Evolutionary conservation across 192 early-diverging fungal species (phyloP).

Genomic region (Pilobolus umbonatus): DNA sequence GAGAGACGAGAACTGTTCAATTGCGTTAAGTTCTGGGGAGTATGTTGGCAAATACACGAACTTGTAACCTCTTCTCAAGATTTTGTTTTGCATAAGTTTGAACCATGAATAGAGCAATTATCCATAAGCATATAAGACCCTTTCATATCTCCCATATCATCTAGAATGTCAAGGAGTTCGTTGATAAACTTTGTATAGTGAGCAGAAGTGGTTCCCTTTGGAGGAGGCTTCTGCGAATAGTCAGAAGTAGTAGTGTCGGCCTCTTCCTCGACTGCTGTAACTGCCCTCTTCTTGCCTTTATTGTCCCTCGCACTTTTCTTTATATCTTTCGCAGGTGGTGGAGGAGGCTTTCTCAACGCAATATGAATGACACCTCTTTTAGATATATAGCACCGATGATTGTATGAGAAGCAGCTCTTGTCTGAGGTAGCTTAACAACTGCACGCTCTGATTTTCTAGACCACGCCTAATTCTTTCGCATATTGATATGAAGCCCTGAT

Average conservation of each 20-base stretch:
- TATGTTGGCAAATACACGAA: slow-evolving; percentile 17
- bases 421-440: slow-evolving; percentile 2
- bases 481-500: slow-evolving; percentile 9
- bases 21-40: slow-evolving; percentile 24
- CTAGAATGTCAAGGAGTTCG: slow-evolving; percentile 2
- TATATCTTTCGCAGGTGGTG: neutral
- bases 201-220: slow-evolving; percentile 11
- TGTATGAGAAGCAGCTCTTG: slow-evolving; percentile 2
- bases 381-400: slow-evolving; percentile 4
- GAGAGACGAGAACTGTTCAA: slow-evolving; percentile 21
- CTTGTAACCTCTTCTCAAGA: slow-evolving; percentile 1
- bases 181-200: slow-evolving; percentile 13
- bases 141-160: slow-evolving; percentile 2
- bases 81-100: neutral
- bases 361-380: slow-evolving; percentile 5
- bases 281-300: slow-evolving; percentile 7
- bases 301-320: slow-evolving; percentile 4
- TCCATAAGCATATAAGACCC: slow-evolving; percentile 8
- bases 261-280: neutral
- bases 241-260: neutral
- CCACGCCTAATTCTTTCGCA: slow-evolving; percentile 2
- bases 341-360: slow-evolving; percentile 5
- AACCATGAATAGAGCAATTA: slow-evolving; percentile 16
- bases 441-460: slow-evolving; percentile 2
- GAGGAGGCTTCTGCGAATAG: neutral